Conservation (phyloP, 2,329 filamentous ascomycete species). For the Apiospora kogelbergensis region DNA sequence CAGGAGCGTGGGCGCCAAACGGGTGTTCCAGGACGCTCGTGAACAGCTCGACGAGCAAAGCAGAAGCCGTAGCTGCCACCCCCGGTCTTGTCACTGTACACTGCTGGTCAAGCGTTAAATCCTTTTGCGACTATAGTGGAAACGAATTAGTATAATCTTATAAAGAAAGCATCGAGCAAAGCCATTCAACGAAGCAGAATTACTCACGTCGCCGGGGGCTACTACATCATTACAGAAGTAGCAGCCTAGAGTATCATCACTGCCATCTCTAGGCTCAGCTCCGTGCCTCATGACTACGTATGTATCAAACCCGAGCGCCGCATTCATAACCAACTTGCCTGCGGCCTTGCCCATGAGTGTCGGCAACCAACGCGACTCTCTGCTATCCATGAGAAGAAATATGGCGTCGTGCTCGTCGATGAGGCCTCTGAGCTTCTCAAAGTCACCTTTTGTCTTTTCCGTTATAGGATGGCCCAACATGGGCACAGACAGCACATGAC, state of each 20-base stretch:
- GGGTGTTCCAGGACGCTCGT: slow-evolving; percentile 88
- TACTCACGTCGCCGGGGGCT: slow-evolving; percentile 82
- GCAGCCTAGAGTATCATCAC: slow-evolving; percentile 76
- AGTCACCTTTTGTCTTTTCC: slow-evolving; percentile 73
- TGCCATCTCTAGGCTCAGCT: slow-evolving; percentile 55
- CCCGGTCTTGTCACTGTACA: slow-evolving; percentile 96
- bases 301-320: slow-evolving; percentile 92
- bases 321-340: slow-evolving; percentile 95
- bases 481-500: slow-evolving; percentile 81
- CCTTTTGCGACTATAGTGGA: slow-evolving; percentile 73
- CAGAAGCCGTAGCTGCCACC: slow-evolving; percentile 88
- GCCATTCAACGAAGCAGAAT: background rate
- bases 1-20: slow-evolving; percentile 60
- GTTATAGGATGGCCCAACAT: slow-evolving; percentile 92
- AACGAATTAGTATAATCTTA: slow-evolving; percentile 22
- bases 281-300: slow-evolving; percentile 98
- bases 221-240: slow-evolving; percentile 99
- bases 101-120: slow-evolving; percentile 94
- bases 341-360: slow-evolving; percentile 93
- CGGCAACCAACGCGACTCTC: slow-evolving; percentile 92
- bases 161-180: background rate
- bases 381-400: slow-evolving; percentile 95
- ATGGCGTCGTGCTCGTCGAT: slow-evolving; percentile 87
- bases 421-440: slow-evolving; percentile 70
- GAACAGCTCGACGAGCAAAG: slow-evolving; percentile 85